phyloP scores from a whole-genome alignment of 495 filamentous ascomycete species.

The Trichoderma orchidacearum region DNA sequence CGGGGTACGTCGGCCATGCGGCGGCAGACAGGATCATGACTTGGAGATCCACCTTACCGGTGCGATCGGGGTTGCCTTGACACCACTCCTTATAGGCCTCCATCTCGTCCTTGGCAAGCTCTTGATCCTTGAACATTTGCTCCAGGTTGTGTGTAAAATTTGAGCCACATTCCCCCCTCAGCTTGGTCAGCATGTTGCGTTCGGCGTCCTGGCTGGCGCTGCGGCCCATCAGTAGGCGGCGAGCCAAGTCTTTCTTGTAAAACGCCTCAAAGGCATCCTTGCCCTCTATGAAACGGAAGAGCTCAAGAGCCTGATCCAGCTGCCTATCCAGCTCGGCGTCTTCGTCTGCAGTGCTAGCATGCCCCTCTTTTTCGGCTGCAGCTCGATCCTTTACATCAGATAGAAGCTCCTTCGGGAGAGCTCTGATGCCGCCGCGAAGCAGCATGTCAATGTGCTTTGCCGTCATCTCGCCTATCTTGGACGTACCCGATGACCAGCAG shows the following conservation, averaged over 20 bases:
- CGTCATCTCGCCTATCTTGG: conserved; percentile 96
- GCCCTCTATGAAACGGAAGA: conserved; percentile 94
- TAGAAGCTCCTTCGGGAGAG: conserved; percentile 47
- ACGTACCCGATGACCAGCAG: conserved; percentile 65
- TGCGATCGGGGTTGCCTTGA: conserved; percentile 25
- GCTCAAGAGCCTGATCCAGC: conserved; percentile 77
- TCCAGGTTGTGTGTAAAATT: conserved; percentile 94
- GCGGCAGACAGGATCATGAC: conserved; percentile 78
- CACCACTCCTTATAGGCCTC: conserved; percentile 49
- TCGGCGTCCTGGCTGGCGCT: conserved; percentile 92
- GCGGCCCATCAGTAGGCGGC: conserved; percentile 74
- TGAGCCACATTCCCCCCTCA: conserved; percentile 88
- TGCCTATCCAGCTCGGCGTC: conserved; percentile 81
- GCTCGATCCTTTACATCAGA: conserved; percentile 35
- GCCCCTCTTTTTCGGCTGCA: conserved; percentile 39
- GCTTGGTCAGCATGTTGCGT: conserved; percentile 78
- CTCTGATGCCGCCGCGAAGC: conserved; percentile 73
- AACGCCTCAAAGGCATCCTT: conserved; percentile 98
- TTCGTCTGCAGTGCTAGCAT: conserved; percentile 54
- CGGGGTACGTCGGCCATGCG: conserved; percentile 86
- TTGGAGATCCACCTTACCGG: conserved; percentile 55
- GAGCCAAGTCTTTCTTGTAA: conserved; percentile 92
- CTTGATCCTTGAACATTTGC: conserved; percentile 98
- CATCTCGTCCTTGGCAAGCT: conserved; percentile 78
- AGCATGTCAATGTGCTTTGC: conserved; percentile 92